Base-by-base conservation (phyloP, 305 asterid genomes). In the Lippia alba region DNA sequence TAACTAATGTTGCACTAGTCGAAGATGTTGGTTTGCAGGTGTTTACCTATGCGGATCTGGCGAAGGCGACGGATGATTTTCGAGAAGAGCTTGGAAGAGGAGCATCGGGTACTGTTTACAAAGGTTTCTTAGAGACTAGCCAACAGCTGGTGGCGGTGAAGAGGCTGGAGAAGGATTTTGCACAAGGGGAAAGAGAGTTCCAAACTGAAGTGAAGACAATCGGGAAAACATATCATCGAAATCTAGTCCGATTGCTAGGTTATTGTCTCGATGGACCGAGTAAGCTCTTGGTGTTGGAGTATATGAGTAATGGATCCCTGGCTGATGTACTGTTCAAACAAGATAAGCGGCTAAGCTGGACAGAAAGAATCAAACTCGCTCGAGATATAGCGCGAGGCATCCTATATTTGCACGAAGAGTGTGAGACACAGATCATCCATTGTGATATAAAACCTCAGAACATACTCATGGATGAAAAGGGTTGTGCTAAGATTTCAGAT, bases 371-470 rank as follows among this genome's bases (percentile, higher is more conserved):
- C 12, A 39, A 56, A 50, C 46, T 85, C 0, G 82, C 86, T 6
- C 33, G 56, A 12, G 90, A 83, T 56, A 70, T 84, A 81, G 30
- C 86, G 1, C 74, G 83, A 66, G 89, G 88, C 1, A 78, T 87
- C 32, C 78, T 81, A 11, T 87, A 84, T 44, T 68, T 85, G 64
- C 90, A 87, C 8, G 80, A 87, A 33, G 93, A 87, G n/a, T 85
- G 89, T 1, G 83, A 83, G 30, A 61, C 80, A 1, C 87, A 78
- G 56, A 85, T 83, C 15, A 81, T 85, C 51, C 88, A 84, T 8
- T 80, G 88, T 5, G 88, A 84, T 45, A 85, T 83, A 36, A 82
- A 85, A 30, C 83, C 90, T 30, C 86, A 83, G 54, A 85, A 85
- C 72, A 84, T 84, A 67, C 82, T 85, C 36, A 75, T 80, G 85